Base-by-base conservation (phyloP, 495 filamentous ascomycete genomes). In the Aspergillus sparsus region DNA sequence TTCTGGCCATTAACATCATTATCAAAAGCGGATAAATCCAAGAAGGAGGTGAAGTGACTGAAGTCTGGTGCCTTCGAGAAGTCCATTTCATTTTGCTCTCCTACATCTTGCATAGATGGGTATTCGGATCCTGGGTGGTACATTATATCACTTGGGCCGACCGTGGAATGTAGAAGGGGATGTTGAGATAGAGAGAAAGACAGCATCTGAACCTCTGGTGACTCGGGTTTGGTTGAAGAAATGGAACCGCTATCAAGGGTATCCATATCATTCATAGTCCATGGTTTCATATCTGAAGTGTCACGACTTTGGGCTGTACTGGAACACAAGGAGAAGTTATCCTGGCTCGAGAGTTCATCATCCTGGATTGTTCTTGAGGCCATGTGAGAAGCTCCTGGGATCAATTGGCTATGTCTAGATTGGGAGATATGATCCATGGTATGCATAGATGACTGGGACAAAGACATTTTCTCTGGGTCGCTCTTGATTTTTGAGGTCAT, bases 271-370 rank as follows among this genome's bases (percentile, higher is more conserved):
- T 66, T 74, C 63, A 80, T 47, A 44, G 66, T 66, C 77, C 77
- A 80, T 51, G 74, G 66, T 62, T 76, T 73, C 59, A 78, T 67
- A 33, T 76, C 75, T 58, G 68, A 55, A 32, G 60, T 71, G 71
- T 74, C 74, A 68, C 70, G 69, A 68, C 59, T 65, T 61, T 73
- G 68, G 59, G 66, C 66, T 45, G 73, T 62, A 66, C 66, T 74
- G 58, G 76, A 78, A 70, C 72, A 74, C 61, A 78, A 70, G 60
- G 74, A 74, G 55, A 74, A 74, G 63, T 63, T 73, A 68, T 77
- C 76, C 67, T 76, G 77, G 72, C 70, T 77, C 49, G 71, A 76
- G 61, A 79, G 62, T 63, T 78, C 75, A 78, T 79, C 75, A 79
- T 78, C 77, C 76, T 75, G 75, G 73, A 73, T 57, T 62, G 67